Evolutionary conservation across 495 filamentous ascomycete species (phyloP).

Genomic region (Annulohypoxylon maeteangense): DNA sequence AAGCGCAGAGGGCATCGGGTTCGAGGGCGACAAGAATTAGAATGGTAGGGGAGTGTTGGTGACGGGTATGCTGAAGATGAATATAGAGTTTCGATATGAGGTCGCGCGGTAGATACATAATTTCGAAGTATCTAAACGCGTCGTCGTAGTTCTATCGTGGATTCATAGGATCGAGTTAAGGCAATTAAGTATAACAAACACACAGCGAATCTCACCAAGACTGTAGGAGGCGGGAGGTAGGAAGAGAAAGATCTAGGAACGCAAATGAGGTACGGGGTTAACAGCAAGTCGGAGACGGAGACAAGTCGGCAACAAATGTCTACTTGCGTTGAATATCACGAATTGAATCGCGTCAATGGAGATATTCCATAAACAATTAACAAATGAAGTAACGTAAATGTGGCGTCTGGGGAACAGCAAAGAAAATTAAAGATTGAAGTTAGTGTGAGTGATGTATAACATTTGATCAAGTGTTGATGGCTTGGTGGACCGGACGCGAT

Average conservation of each 20-base stretch:
- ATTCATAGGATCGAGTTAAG: conserved; percentile 49
- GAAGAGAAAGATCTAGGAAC: not conserved
- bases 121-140: conserved; percentile 43
- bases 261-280: not conserved
- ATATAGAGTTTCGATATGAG: conserved; percentile 91
- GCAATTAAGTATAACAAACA: conserved; percentile 1
- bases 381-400: conserved; percentile 19
- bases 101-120: conserved; percentile 93
- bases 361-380: conserved; percentile 31
- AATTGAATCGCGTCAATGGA: conserved; percentile 4
- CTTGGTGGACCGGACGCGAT: conserved; percentile 14
- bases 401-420: conserved; percentile 13
- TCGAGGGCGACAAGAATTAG: conserved; percentile 94
- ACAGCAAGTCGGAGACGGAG: not conserved
- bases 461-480: conserved; percentile 41
- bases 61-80: conserved; percentile 81
- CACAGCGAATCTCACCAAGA: not conserved
- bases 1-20: conserved; percentile 94
- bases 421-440: conserved; percentile 8
- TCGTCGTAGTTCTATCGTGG: conserved; percentile 47
- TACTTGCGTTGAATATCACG: conserved; percentile 9
- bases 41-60: conserved; percentile 86
- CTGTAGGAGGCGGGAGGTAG: not conserved
- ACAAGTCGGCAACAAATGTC: conserved; percentile 3
- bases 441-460: conserved; percentile 20